These are phyloP conservation scores for Apiotrichum sp. DNA, from an alignment of 1,284 basidiomycete genomes.

Conservation along the genomic window DNA sequence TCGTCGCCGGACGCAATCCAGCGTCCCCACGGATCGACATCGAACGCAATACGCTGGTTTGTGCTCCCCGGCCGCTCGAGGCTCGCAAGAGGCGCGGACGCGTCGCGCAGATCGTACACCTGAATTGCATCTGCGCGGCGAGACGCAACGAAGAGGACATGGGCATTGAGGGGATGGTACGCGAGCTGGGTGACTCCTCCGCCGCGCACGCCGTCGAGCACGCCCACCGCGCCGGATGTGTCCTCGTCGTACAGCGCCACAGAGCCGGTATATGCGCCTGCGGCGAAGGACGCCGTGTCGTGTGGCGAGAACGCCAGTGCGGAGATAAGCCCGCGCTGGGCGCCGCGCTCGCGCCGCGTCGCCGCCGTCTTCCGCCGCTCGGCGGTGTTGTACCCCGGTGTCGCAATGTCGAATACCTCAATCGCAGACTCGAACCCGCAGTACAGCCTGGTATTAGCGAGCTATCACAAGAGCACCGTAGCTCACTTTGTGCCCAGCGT, in stretches of 20 bases:
- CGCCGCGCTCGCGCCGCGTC: constrained; percentile 67
- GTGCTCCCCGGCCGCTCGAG: constrained; percentile 48
- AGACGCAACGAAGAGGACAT: constrained; percentile 71
- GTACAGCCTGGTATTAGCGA: constrained; percentile 58
- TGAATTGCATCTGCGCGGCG: constrained; percentile 61
- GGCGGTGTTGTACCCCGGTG: constrained; percentile 43
- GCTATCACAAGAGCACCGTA: neutral
- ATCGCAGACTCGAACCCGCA: constrained; percentile 85
- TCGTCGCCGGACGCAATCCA: constrained; percentile 66
- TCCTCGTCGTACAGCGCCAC: constrained; percentile 69
- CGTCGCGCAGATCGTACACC: constrained; percentile 69
- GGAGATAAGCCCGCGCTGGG: constrained; percentile 81
- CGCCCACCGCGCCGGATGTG: constrained; percentile 55
- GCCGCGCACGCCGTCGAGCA: constrained; percentile 57
- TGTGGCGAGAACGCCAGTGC: constrained; percentile 68
- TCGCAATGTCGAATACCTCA: constrained; percentile 71
- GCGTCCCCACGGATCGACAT: constrained; percentile 64
- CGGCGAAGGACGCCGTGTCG: constrained; percentile 65
- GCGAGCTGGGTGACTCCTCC: constrained; percentile 70
- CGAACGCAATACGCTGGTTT: constrained; percentile 73
- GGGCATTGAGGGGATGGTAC: constrained; percentile 67
- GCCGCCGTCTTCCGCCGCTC: constrained; percentile 66
- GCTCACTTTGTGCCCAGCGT: constrained; percentile 60
- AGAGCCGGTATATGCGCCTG: constrained; percentile 56
- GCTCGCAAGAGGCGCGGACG: constrained; percentile 38